A percentile compares a stretch with the other conserved stretches of the same genome.
Conservation (phyloP, 2,329 filamentous ascomycete genomes). For the Lecanicillium sp. region DNA sequence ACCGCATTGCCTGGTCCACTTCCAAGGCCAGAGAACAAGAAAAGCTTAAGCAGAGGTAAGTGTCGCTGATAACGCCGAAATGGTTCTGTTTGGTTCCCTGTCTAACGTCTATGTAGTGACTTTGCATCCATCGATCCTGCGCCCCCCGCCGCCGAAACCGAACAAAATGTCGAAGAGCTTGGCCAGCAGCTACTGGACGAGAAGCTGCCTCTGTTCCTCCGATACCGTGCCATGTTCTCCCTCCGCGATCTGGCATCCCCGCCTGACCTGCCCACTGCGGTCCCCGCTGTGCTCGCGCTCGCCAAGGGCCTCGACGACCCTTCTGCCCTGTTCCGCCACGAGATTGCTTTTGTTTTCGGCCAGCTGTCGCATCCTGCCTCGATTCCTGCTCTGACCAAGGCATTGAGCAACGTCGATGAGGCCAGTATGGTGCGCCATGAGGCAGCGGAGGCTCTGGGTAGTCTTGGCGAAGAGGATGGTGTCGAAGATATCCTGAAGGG, state of each 20-base stretch:
- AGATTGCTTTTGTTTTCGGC: conserved; percentile 97
- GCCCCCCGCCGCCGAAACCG: conserved; percentile 72
- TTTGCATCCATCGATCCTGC: conserved; percentile 95
- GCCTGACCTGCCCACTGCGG: conserved; percentile 80
- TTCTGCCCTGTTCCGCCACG: conserved; percentile 92
- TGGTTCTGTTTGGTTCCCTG: conserved; percentile 18
- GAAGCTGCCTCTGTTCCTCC: conserved; percentile 72
- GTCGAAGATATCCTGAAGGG: conserved; percentile 79
- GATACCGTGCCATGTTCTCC: conserved; percentile 97
- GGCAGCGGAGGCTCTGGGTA: conserved; percentile 91
- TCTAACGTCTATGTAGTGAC: conserved; percentile 54
- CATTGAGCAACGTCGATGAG: conserved; percentile 73
- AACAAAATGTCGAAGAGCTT: conserved; percentile 65
- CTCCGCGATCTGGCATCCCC: conserved; percentile 92
- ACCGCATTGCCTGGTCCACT: conserved; percentile 89
- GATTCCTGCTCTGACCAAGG: conserved; percentile 77
- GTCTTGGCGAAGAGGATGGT: conserved; percentile 85
- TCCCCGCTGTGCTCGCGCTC: conserved; percentile 79
- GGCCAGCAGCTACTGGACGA: conserved; percentile 74
- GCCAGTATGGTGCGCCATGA: conserved; percentile 97
- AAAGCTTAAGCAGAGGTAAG: conserved; percentile 74
- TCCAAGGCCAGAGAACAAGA: conserved; percentile 65
- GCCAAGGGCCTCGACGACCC: conserved; percentile 79
- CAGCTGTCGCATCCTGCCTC: conserved; percentile 95
- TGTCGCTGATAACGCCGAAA: conserved; percentile 12